phyloP scores from a whole-genome alignment of 225 moss, liverwort and hornwort species.

The Asterella californica region DNA sequence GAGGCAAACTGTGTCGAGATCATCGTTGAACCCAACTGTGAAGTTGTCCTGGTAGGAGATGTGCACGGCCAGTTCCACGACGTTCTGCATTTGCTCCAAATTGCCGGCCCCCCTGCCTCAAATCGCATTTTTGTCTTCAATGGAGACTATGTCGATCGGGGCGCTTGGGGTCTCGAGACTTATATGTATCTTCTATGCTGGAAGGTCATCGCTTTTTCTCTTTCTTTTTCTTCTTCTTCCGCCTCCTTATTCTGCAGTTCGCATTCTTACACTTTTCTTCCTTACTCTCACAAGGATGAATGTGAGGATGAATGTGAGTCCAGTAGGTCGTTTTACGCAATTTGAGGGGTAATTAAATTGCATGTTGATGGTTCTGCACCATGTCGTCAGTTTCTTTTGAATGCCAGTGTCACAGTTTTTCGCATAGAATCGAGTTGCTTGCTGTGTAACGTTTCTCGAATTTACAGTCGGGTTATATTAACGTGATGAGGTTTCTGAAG shows the following conservation, averaged over 20 bases:
- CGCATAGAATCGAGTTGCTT: too few species aligned
- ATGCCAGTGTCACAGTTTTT: too few species aligned
- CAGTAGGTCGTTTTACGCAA: neutral
- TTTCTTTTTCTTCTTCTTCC: slow-evolving; percentile 1
- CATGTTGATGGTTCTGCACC: too few species aligned
- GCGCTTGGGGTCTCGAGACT: slow-evolving; percentile 99
- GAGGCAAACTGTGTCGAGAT: slow-evolving; percentile 94
- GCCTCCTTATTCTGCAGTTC: neutral
- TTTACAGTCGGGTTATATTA: too few species aligned
- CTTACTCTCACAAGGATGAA: too few species aligned
- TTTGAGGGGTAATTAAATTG: neutral
- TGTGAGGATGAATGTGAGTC: too few species aligned
- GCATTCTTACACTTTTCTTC: too few species aligned
- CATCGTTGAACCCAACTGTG: slow-evolving; percentile 50
- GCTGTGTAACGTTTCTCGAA: too few species aligned
- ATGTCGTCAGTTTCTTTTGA: too few species aligned
- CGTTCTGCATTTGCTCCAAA: slow-evolving; percentile 74
- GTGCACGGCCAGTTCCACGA: slow-evolving; percentile 98
- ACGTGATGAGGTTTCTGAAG: too few species aligned
- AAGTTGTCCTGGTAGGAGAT: slow-evolving; percentile 85
- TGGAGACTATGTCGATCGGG: slow-evolving; percentile 96
- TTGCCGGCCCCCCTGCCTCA: slow-evolving; percentile 65
- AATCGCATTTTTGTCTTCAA: slow-evolving; percentile 80
- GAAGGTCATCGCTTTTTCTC: slow-evolving; percentile 64
- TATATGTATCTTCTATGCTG: slow-evolving; percentile 86